phyloP scores from a whole-genome alignment of 768 basidiomycete genomes.

The Neoboletus brunneissimus region DNA sequence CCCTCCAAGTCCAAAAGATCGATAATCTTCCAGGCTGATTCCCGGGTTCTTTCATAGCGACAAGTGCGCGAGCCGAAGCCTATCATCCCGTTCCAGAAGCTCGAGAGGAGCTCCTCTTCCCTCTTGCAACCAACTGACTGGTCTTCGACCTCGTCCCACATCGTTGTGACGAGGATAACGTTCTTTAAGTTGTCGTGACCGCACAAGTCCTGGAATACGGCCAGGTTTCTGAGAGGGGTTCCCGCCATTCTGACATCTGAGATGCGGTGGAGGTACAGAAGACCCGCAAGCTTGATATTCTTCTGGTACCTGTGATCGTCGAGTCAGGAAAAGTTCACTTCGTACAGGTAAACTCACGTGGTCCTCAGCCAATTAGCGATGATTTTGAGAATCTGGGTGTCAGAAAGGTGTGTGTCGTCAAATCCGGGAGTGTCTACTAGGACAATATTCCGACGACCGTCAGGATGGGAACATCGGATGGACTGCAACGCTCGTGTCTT shows the following conservation, averaged over 20 bases:
- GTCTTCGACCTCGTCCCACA: conserved; percentile 1
- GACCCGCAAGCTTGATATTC: too few species aligned
- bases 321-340: neutral
- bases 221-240: too few species aligned
- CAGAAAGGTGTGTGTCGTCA: conserved; percentile 12
- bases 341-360: conserved; percentile 4
- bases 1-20: neutral
- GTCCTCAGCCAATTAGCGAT: conserved; percentile 16
- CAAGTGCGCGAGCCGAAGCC: conserved; percentile 7
- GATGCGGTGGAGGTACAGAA: too few species aligned
- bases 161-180: too few species aligned
- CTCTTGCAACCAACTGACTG: neutral
- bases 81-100: conserved; percentile 18
- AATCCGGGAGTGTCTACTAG: conserved; percentile 21
- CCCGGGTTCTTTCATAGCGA: conserved; percentile 8
- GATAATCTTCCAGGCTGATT: conserved; percentile 16
- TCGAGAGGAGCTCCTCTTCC: conserved; percentile 10
- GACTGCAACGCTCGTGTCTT: conserved; percentile 5
- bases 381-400: conserved; percentile 8
- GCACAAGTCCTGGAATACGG: too few species aligned
- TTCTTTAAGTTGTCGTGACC: too few species aligned
- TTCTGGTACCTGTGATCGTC: too few species aligned
- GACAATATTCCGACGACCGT: conserved; percentile 11
- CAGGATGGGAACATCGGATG: conserved; percentile 14
- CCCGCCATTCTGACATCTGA: too few species aligned